These are phyloP conservation scores for Penicillium verrucosum DNA, from an alignment of 2,329 filamentous ascomycete species.

Conservation along the genomic window DNA sequence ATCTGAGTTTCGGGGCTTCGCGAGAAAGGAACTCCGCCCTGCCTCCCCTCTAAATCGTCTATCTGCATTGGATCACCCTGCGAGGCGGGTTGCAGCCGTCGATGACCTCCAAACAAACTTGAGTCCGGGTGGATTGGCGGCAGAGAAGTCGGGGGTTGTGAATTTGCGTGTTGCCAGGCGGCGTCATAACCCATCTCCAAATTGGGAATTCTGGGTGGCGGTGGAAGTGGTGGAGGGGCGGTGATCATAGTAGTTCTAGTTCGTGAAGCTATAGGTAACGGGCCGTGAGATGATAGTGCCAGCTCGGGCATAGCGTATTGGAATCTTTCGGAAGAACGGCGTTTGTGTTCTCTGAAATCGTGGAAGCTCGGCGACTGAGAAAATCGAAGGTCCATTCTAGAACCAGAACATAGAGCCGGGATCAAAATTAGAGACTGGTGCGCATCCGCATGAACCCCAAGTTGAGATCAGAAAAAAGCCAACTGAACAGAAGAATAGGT, in stretches of 20 bases:
- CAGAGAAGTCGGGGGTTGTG: slow-evolving; percentile 46
- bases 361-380: slow-evolving; percentile 42
- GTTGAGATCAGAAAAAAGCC: slow-evolving; percentile 8
- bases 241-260: slow-evolving; percentile 46
- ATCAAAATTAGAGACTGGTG: slow-evolving; percentile 11
- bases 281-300: slow-evolving; percentile 46
- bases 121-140: slow-evolving; percentile 50
- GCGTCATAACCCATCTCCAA: slow-evolving; percentile 57
- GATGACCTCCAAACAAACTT: slow-evolving; percentile 49
- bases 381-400: slow-evolving; percentile 46
- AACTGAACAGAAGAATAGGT: slow-evolving; percentile 9
- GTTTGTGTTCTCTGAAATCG: slow-evolving; percentile 37
- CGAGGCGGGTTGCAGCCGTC: slow-evolving; percentile 33
- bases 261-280: slow-evolving; percentile 62
- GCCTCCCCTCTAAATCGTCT: slow-evolving; percentile 37
- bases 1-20: slow-evolving; percentile 36
- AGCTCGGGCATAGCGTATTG: slow-evolving; percentile 42
- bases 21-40: slow-evolving; percentile 27
- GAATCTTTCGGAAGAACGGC: slow-evolving; percentile 36
- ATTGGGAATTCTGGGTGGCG: slow-evolving; percentile 60
- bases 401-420: slow-evolving; percentile 16
- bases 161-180: slow-evolving; percentile 63
- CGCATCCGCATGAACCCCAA: slow-evolving; percentile 9
- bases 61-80: slow-evolving; percentile 37
- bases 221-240: slow-evolving; percentile 63